Conservation (phyloP, 306 rosid genomes). For the Ziziphus jujuba region DNA sequence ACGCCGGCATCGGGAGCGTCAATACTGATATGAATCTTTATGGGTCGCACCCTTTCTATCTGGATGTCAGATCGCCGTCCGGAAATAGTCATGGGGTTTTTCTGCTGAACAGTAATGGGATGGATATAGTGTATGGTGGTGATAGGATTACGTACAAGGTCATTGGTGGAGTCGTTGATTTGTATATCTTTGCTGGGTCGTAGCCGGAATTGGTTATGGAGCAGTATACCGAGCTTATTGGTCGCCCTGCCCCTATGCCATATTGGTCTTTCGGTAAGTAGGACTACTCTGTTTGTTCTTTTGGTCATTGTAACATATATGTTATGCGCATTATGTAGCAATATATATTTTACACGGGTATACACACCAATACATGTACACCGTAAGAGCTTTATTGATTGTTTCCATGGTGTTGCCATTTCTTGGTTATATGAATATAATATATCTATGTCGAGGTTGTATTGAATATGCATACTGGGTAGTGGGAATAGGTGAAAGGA, state of each 20-base stretch:
- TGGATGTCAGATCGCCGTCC: slow-evolving; percentile 60
- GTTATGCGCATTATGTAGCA: no score
- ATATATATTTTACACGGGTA: no score
- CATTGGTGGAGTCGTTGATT: slow-evolving; percentile 76
- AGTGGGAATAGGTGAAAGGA: no score
- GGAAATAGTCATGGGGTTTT: slow-evolving; percentile 74
- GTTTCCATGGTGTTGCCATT: no score
- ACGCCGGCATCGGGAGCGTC: slow-evolving; percentile 43
- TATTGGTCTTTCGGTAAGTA: slow-evolving; percentile 92
- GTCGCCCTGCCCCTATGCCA: slow-evolving; percentile 81
- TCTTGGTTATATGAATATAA: no score
- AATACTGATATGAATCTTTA: slow-evolving; percentile 60
- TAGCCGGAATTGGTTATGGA: slow-evolving; percentile 65
- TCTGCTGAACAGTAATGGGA: slow-evolving; percentile 72
- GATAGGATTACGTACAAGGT: slow-evolving; percentile 63
- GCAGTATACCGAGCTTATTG: slow-evolving; percentile 75
- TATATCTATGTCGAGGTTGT: no score
- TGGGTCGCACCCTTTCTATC: slow-evolving; percentile 86
- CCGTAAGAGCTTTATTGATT: no score
- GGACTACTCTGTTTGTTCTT: not conserved
- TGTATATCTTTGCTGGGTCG: slow-evolving; percentile 70
- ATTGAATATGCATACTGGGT: no score
- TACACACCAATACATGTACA: no score
- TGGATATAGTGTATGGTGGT: slow-evolving; percentile 64
- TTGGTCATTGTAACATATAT: no score